A percentile compares a stretch with the other conserved stretches of the same genome.
Evolutionary conservation across 2,329 filamentous ascomycete genomes (phyloP).

Genomic region (Calonectria crousiana): DNA sequence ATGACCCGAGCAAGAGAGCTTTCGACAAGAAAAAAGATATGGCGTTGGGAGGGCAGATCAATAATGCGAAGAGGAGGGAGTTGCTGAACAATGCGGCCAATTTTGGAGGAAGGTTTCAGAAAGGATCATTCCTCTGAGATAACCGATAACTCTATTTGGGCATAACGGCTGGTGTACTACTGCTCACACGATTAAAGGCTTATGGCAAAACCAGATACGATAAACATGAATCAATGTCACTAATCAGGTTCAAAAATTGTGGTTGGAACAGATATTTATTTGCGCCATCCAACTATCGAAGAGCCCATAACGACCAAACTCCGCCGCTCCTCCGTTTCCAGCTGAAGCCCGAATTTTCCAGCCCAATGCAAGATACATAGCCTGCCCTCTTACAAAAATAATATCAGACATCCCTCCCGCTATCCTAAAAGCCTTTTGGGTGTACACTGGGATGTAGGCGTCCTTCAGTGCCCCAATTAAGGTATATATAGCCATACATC

Average conservation of each 20-base stretch:
- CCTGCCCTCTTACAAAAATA: slow-evolving; percentile 37
- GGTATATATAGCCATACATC: slow-evolving; percentile 39
- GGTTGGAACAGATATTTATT: slow-evolving; percentile 39
- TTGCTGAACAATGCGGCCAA: slow-evolving; percentile 83
- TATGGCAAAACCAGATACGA: neutral
- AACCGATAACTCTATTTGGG: neutral
- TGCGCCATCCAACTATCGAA: slow-evolving; percentile 42
- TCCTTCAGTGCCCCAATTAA: slow-evolving; percentile 20
- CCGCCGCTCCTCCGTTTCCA: slow-evolving; percentile 48
- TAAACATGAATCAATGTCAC: slow-evolving; percentile 12
- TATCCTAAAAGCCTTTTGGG: slow-evolving; percentile 24
- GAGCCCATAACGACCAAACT: slow-evolving; percentile 48
- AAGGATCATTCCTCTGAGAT: slow-evolving; percentile 72
- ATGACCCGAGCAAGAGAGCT: slow-evolving; percentile 89
- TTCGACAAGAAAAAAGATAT: slow-evolving; percentile 98
- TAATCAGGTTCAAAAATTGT: neutral
- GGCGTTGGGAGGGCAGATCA: slow-evolving; percentile 79
- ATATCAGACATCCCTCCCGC: slow-evolving; percentile 31
- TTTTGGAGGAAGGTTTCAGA: slow-evolving; percentile 85
- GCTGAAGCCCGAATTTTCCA: slow-evolving; percentile 44
- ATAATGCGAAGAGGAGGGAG: slow-evolving; percentile 79
- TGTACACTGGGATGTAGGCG: neutral
- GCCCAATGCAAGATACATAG: slow-evolving; percentile 43
- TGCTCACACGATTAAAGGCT: neutral
- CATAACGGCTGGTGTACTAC: slow-evolving; percentile 16